Base-by-base conservation (phyloP, 495 filamentous ascomycete species). In the Pyrenula aspistea region DNA sequence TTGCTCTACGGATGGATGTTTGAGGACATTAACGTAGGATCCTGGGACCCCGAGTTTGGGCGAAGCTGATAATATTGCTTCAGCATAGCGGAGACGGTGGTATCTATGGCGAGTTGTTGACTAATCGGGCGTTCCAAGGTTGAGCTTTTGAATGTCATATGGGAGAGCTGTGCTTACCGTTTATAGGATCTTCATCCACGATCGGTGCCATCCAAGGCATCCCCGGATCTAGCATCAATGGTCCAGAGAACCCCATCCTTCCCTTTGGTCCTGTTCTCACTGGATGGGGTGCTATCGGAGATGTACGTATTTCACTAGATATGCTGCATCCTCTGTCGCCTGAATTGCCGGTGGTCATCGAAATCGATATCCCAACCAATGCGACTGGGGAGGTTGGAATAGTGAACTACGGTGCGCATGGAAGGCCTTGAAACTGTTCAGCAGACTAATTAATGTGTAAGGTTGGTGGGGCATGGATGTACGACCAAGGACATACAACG, bases 1-100 rank as follows among this genome's bases (percentile, higher is more conserved):
- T 60, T 76, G 19, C 69, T 78, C 21, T 83, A 83, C 65, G 81
- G 81, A n/a, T 67, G 78, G 24, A 82, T 83, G 78, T 83, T 83
- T 55, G 80, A 83, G 70, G 74, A 73, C 57, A 55, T 54, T 47
- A 2, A 25, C 24, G n/a, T 50, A 47, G 4, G 31, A 15, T 8
- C 8, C 31, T 4, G 8, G 31, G 15, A 8, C 31, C 31, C 31
- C 15, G n/a, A n/a, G n/a, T 42, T 4, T 42, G 31, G 8, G 4
- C 31, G 15, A 42, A 42, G 15, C 55, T 57, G 31, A 15, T 42
- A 42, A 4, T 42, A 2, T 83, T 86, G 64, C 84, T 86, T 70
- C 82, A 87, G 66, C 81, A 87, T 64, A 85, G 80, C 22, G 85
- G 85, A 4, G 87, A 89, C 63, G 87, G 87, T 10, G 87, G 87